Conservation (phyloP, 768 basidiomycete species). For the Hypholoma sublateritium region DNA sequence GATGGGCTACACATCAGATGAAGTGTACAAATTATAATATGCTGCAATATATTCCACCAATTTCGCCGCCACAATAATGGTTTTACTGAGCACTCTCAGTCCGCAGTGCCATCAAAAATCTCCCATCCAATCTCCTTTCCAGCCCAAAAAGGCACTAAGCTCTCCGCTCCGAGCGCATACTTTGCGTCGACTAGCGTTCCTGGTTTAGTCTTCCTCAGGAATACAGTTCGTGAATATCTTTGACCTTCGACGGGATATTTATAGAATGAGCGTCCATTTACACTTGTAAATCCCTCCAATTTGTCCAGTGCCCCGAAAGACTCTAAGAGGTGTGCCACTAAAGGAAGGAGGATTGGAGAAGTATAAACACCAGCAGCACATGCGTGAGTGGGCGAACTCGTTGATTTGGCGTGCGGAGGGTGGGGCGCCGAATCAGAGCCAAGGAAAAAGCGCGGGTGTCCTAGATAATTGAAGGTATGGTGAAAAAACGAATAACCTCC, state of each 20-base stretch:
- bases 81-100: neutral
- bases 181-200: conserved; percentile 42
- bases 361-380: conserved; percentile 99
- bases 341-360: conserved; percentile 85
- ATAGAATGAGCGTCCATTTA: conserved; percentile 83
- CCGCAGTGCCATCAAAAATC: conserved; percentile 29
- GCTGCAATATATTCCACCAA: conserved; percentile 1
- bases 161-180: conserved; percentile 49
- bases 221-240: conserved; percentile 31
- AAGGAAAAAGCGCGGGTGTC: conserved; percentile 94
- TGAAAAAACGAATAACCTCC: neutral
- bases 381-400: conserved; percentile 62
- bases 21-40: conserved; percentile 72
- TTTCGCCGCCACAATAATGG: neutral
- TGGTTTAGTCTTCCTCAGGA: conserved; percentile 39
- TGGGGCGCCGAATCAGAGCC: conserved; percentile 98
- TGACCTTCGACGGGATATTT: conserved; percentile 29
- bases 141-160: conserved; percentile 84
- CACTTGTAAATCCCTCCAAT: conserved; percentile 78
- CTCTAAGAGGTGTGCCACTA: conserved; percentile 86
- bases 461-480: conserved; percentile 31
- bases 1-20: conserved; percentile 57
- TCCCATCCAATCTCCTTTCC: conserved; percentile 81
- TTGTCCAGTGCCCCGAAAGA: conserved; percentile 84
- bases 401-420: conserved; percentile 64